Conservation (phyloP, 2,329 filamentous ascomycete genomes). For the Cordyceps javanica region DNA sequence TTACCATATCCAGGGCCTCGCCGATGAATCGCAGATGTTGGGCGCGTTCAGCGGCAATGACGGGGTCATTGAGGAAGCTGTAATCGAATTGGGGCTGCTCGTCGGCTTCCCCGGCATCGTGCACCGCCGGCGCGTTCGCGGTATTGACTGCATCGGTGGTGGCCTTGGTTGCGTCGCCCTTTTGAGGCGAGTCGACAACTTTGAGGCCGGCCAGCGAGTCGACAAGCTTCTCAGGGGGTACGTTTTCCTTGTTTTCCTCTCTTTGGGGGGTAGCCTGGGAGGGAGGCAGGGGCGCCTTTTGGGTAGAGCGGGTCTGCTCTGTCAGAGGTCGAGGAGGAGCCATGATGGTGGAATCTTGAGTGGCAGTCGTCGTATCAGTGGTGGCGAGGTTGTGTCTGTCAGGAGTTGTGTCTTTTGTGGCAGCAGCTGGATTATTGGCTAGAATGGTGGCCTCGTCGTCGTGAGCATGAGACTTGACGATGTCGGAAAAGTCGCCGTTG, state of each 20-base stretch:
- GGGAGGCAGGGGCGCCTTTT: constrained; percentile 17
- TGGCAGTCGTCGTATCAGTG: not conserved
- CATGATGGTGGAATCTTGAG: constrained; percentile 4
- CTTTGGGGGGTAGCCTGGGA: not conserved
- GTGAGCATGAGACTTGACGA: constrained; percentile 1
- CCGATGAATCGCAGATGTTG: constrained; percentile 61
- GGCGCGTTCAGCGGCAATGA: constrained; percentile 26
- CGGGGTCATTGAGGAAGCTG: constrained; percentile 21
- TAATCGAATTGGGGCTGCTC: not conserved
- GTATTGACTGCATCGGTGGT: not conserved
- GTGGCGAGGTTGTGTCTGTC: not conserved
- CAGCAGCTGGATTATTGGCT: not conserved
- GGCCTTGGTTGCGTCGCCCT: not conserved
- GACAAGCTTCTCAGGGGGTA: constrained; percentile 1
- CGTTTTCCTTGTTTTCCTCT: constrained; percentile 12
- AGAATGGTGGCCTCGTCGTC: not conserved
- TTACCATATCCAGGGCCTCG: constrained; percentile 80
- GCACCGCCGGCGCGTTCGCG: not conserved
- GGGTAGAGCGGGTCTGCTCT: constrained; percentile 37
- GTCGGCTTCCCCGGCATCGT: not conserved
- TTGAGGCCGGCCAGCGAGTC: constrained; percentile 1
- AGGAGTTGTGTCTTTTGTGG: not conserved
- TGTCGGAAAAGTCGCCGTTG: constrained; percentile 3
- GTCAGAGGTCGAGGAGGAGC: not conserved
- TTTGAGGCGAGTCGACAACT: not conserved